Evolutionary conservation across 73 alveolate genomes (phyloP), one percentile per base, ranked within the genome.

Genomic region (Symbiodinium pilosum): DNA sequence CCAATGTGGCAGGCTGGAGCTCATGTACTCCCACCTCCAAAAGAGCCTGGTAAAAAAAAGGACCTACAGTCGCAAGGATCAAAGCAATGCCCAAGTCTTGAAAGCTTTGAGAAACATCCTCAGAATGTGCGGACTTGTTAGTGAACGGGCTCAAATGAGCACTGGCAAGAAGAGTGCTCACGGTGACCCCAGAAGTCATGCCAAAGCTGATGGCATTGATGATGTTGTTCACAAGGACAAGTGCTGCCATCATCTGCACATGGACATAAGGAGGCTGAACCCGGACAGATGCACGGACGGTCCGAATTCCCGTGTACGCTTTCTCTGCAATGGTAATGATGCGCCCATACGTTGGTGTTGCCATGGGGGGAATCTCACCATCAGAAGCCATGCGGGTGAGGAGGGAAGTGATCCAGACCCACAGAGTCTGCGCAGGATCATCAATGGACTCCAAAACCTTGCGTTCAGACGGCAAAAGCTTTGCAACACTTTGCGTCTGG

Each of bases 261-360:
- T 92, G 92, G n/a, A 92, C 89, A 26, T 75, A 92, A 26, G 98
- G 98, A 2, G 98, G 92, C 92, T 92, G 98, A 36, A 92, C 92
- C 11, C 98, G 92, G 69, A 92, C 59, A 41, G 89, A 75, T 34
- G 92, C 92, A 32, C 98, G 98, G 4, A 92, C 98, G 4, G 89
- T 64, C 24, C 98, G 98, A 30, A 92, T 92, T 26, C 98, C 98
- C 2, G 54, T 26, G 64, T 75, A 77, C 34, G 98, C 98, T 8
- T 71, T 52, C 92, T 92, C 92, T 26, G 98, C 98, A 36, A 92
- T 92, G 87, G 56, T 47, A 38, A 92, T 92, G 69, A 92, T 64
- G 36, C 98, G 98, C n/a, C 98, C 98, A 24, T 92, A 92, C 26
- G 98, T 92, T 38, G 98, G 98, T n/a, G 92, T 92, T 34, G 89